Percentiles rank a stretch among this genome's conserved stretches.
phyloP scores from a whole-genome alignment of 2,329 filamentous ascomycete species.

The Setomelanomma holmii region DNA sequence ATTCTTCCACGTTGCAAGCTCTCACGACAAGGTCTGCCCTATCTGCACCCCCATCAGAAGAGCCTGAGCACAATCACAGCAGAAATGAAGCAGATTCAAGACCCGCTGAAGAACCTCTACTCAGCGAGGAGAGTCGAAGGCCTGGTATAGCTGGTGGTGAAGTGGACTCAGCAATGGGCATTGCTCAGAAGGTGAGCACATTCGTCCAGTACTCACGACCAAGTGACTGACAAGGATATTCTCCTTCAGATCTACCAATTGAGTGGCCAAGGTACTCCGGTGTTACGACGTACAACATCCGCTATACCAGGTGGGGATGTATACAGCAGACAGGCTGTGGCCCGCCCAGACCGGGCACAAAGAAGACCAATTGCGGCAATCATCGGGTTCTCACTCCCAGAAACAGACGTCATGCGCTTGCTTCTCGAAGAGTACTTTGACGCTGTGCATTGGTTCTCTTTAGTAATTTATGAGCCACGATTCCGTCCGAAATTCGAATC shows the following conservation, averaged over 20 bases:
- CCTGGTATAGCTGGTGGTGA: not conserved
- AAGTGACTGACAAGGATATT: not conserved
- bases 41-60: no score
- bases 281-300: slow-evolving; percentile 32
- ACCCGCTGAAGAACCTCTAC: not conserved
- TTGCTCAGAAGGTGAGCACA: not conserved
- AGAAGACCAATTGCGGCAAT: slow-evolving; percentile 24
- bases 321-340: not conserved
- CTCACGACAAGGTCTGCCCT: not conserved
- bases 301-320: slow-evolving; percentile 45
- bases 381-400: slow-evolving; percentile 32
- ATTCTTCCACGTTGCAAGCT: not conserved
- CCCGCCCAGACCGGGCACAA: slow-evolving; percentile 17
- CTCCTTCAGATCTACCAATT: not conserved
- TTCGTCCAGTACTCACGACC: not conserved
- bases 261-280: not conserved
- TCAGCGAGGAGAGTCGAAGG: not conserved
- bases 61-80: not conserved
- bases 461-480: slow-evolving; percentile 52
- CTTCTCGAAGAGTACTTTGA: slow-evolving; percentile 53
- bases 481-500: slow-evolving; percentile 46
- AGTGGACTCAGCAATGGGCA: slow-evolving; percentile 1
- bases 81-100: not conserved
- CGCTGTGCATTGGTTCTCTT: slow-evolving; percentile 55
- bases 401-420: slow-evolving; percentile 32